Base-by-base conservation (phyloP, 441 rosid genomes). In the Manihot esculenta region DNA sequence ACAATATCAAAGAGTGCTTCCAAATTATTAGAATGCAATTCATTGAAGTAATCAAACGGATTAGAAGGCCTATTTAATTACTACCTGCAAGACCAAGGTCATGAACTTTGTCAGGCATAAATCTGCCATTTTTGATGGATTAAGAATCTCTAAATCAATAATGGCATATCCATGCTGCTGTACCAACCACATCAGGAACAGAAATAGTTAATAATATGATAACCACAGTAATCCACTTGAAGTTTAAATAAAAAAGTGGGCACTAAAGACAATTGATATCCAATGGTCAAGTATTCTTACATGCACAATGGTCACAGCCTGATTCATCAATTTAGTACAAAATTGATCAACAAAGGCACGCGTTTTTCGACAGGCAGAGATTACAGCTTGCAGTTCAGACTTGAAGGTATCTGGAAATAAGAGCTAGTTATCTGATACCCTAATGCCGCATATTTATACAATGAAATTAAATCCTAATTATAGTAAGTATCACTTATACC, bases 111-210 rank as follows among this genome's bases (percentile, higher is more conserved):
- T 81, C 57, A 92, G 81, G 80, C 88, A 88, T 70, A 91, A 77
- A 69, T 86, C 94, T 65, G 67, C 70, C 44, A 91, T 73, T 72
- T 74, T 75, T 73, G 85, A 78, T 60, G 91, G 87, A 69, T 88
- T 81, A 65, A 92, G 92, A 72, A 77, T 79, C 77, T 80, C 82
- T 69, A 95, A 48, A 81, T 92, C 92, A 71, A 95, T 72, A 64
- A 91, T 70, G 69, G 90, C 96, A 82, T 86, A 95, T 3, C 96
- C 98, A 15, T 87, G 78, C 94, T 90, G 86, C 82, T 30, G 63
- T 62, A 70, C 20, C 75, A 73, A 70, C 30, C 64, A 57, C 55
- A 47, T 42, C 20, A 70, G 50, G 7, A 42, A 58, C 59, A 51
- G 23, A 41, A 60, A 20, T 47, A 56, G 68, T 27, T 35, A 72